Conservation (phyloP, 2,329 filamentous ascomycete species). For the Colletotrichum noveboracense region DNA sequence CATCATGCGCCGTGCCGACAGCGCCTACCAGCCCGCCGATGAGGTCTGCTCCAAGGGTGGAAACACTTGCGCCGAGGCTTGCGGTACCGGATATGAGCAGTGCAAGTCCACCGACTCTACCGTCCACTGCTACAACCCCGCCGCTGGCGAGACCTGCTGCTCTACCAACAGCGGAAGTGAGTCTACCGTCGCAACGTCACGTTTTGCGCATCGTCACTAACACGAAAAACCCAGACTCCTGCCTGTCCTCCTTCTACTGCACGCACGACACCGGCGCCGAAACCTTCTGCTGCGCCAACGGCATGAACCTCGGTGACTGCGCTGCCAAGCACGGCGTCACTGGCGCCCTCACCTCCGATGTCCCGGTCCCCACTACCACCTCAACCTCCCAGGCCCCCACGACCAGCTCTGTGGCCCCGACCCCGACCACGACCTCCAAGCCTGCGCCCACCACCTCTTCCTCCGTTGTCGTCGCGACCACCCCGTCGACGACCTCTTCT, state of each 20-base stretch:
- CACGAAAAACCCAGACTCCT: constrained; percentile 54
- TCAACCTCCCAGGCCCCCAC: constrained; percentile 27
- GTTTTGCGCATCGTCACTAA: not conserved
- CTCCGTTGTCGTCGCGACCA: not conserved
- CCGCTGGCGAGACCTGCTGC: constrained; percentile 61
- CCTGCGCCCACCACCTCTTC: not conserved
- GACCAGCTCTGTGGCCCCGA: constrained; percentile 25
- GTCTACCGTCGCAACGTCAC: constrained; percentile 28
- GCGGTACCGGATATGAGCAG: constrained; percentile 53
- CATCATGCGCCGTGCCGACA: constrained; percentile 47
- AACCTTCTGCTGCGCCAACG: constrained; percentile 67
- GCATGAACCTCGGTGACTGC: constrained; percentile 58
- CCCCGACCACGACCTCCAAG: constrained; percentile 27
- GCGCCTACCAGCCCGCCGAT: constrained; percentile 55
- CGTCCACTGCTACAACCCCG: constrained; percentile 64
- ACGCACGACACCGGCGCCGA: constrained; percentile 53
- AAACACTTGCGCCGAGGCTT: constrained; percentile 59
- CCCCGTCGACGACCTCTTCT: not conserved
- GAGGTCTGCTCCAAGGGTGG: constrained; percentile 51
- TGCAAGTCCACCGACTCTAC: constrained; percentile 54
- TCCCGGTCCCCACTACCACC: constrained; percentile 40
- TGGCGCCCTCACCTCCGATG: constrained; percentile 53
- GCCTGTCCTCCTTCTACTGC: constrained; percentile 67
- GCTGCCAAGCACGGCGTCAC: constrained; percentile 54
- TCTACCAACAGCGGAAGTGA: constrained; percentile 60